Percentiles rank a stretch among this genome's conserved stretches.
Conservation (phyloP, 176 grass and related monocot species). For the Panicum miliaceum region DNA sequence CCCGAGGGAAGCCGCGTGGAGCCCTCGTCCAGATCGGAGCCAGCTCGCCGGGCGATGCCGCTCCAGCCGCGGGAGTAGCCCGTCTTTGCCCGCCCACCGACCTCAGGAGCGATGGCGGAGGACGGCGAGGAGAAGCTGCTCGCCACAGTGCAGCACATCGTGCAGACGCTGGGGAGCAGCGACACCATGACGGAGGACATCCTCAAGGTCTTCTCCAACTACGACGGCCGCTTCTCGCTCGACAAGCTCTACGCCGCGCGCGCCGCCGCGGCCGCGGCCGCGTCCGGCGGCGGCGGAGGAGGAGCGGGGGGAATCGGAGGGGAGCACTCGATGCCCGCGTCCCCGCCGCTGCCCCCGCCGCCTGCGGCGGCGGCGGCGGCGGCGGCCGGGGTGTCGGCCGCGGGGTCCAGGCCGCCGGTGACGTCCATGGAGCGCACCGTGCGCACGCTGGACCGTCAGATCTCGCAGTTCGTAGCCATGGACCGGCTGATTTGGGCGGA, state of each 20-base stretch:
- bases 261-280: conserved; percentile 18
- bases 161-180: conserved; percentile 76
- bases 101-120: conserved; percentile 65
- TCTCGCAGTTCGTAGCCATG: conserved; percentile 79
- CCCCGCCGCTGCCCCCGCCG: conserved; percentile 37
- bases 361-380: neutral
- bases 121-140: conserved; percentile 98
- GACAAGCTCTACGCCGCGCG: conserved; percentile 79
- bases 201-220: conserved; percentile 91
- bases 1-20: conserved; percentile 43
- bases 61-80: neutral
- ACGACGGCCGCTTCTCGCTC: conserved; percentile 85
- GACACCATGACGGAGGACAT: conserved; percentile 97
- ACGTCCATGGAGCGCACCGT: conserved; percentile 78
- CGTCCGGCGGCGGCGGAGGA: conserved; percentile 3
- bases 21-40: conserved; percentile 38
- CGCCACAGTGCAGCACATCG: conserved; percentile 83
- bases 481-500: conserved; percentile 85
- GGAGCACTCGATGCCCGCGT: conserved; percentile 49
- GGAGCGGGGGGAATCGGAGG: neutral
- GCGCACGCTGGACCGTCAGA: conserved; percentile 88
- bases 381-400: neutral
- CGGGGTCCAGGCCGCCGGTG: conserved; percentile 40
- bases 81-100: neutral
- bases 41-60: conserved; percentile 16